Evolutionary conservation across 495 filamentous ascomycete genomes (phyloP).

Genomic region (Aspergillus affinis): DNA sequence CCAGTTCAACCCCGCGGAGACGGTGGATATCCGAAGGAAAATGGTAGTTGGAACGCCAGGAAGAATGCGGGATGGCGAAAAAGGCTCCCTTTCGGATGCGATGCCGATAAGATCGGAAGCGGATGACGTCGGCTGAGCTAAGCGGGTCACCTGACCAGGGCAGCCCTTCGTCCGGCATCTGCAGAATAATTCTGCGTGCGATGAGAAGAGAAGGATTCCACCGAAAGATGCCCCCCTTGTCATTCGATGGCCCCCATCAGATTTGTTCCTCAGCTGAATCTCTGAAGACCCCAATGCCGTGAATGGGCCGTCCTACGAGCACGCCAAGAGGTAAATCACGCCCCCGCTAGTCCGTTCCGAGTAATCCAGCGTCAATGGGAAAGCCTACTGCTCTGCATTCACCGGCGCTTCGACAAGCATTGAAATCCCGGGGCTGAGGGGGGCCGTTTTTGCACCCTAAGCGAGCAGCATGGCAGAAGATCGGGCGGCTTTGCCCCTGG

Average conservation of each 20-base stretch:
- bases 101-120: conserved; percentile 24
- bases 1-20: conserved; percentile 14
- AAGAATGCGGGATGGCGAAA: conserved; percentile 3
- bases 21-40: conserved; percentile 9
- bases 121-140: conserved; percentile 2
- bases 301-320: background rate
- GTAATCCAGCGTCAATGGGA: background rate
- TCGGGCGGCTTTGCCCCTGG: background rate
- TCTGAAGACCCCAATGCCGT: no score
- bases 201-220: no score
- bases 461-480: background rate
- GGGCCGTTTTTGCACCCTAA: background rate
- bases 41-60: background rate
- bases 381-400: background rate
- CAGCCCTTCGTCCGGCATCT: background rate
- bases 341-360: background rate
- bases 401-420: background rate
- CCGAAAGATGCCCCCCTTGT: background rate
- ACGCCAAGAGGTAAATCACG: background rate
- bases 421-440: background rate
- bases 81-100: conserved; percentile 18
- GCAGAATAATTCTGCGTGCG: no score
- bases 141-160: background rate
- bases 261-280: background rate
- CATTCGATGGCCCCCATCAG: background rate